Base-by-base conservation (phyloP, 2,329 filamentous ascomycete species). In the Diaporthe citri region DNA sequence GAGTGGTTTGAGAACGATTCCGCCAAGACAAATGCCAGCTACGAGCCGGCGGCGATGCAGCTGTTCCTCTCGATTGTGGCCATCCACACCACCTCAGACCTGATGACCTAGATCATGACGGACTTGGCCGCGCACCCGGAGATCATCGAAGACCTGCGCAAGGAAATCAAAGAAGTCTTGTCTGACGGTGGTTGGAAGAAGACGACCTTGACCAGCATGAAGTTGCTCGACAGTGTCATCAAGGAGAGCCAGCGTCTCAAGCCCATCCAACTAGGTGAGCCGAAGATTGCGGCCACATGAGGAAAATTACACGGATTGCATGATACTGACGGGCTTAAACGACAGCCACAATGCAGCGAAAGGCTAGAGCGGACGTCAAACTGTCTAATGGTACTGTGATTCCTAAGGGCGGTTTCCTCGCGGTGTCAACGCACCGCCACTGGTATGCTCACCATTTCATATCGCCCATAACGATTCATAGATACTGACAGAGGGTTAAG, bases 31-130 rank as follows among this genome's bases (percentile, higher is more conserved):
- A 82, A 82, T 20, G 51, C 74, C 8, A 51, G 79, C 1, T 78
- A 81, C 69, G 82, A 86, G 75, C 80, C 80, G 39, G 83, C 81
- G 5, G 79, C 77, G 13, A 80, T 79, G 0, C 84, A 86, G 78
- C 78, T 86, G 20, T 78, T 78, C 31, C 73, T 86, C n/a, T 81
- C 82, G 8, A 77, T 84, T 62, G 84, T 82, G 1, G 84, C 85
- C 4, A 84, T 87, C 22, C 85, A 87, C 74, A 86, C 84, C 10
- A 86, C 86, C 0, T 82, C 83, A 0, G 82, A 85, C 43, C 74
- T 80, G 1, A 28, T 83, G 0, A 80, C 81, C 0, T 82, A 85
- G 22, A 77, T 83, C 3, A 76, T 88, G 60, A 82, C 82, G 48
- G 84, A 88, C 52, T 76, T 88, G n/a, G 79, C 80, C 3, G 79